phyloP scores from a whole-genome alignment of 352 stramenopile species.

The Elongisporangium undulatum region DNA sequence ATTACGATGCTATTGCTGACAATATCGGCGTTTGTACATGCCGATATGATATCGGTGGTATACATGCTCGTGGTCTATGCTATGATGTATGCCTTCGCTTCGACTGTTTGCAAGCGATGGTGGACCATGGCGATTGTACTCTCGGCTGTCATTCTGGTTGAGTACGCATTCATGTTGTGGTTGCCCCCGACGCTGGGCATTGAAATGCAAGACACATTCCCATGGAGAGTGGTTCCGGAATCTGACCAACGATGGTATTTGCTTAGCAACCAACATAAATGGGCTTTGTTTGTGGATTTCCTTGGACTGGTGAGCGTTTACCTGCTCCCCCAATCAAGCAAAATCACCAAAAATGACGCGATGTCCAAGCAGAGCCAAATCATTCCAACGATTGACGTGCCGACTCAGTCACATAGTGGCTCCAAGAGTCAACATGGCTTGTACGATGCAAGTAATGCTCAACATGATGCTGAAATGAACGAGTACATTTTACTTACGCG shows the following conservation, averaged over 20 bases:
- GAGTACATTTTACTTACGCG: slow-evolving; percentile 55
- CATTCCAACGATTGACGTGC: not conserved
- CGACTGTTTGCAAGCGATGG: slow-evolving; percentile 50
- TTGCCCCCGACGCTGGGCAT: slow-evolving; percentile 49
- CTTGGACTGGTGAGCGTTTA: slow-evolving; percentile 62
- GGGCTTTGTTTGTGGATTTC: slow-evolving; percentile 75
- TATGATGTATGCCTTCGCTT: slow-evolving; percentile 71
- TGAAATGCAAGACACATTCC: slow-evolving; percentile 50
- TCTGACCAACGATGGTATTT: slow-evolving; percentile 65
- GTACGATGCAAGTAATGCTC: not conserved
- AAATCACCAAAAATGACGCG: slow-evolving; percentile 15
- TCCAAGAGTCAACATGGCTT: not conserved
- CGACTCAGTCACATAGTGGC: not conserved
- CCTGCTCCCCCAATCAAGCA: slow-evolving; percentile 56
- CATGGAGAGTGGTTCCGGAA: slow-evolving; percentile 50
- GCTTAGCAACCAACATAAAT: slow-evolving; percentile 69
- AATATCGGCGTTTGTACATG: slow-evolving; percentile 75
- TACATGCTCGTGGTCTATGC: slow-evolving; percentile 79
- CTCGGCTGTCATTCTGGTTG: slow-evolving; percentile 56
- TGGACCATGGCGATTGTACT: slow-evolving; percentile 51
- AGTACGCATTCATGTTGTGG: slow-evolving; percentile 76
- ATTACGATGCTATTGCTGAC: slow-evolving; percentile 72
- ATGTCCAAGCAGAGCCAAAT: not conserved
- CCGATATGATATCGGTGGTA: slow-evolving; percentile 66
- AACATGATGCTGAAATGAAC: slow-evolving; percentile 17